Conservation (phyloP, 805 yeast genomes). For the Blastobotrys parvus region DNA sequence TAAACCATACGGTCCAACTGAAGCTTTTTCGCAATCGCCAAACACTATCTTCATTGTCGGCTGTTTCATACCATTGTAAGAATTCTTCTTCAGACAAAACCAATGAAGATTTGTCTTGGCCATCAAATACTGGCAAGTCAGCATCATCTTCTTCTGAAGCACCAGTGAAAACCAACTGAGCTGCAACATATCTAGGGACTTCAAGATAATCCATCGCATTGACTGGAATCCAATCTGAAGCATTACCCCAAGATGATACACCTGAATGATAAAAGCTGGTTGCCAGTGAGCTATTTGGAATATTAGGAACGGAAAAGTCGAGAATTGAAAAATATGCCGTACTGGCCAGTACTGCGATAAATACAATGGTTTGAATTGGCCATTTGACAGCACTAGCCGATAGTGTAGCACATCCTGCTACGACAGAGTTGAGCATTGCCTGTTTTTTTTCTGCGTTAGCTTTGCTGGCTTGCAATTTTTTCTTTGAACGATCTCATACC, state of each 20-base stretch:
- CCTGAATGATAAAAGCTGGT: slow-evolving; percentile 18
- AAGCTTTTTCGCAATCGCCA: slow-evolving; percentile 24
- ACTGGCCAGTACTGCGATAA: slow-evolving; percentile 67
- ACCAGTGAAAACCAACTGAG: slow-evolving; percentile 19
- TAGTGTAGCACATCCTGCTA: too few relatives aligned
- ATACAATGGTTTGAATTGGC: slow-evolving; percentile 80
- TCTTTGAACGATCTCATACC: too few relatives aligned
- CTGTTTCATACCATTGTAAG: slow-evolving; percentile 1
- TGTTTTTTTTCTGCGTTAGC: too few relatives aligned
- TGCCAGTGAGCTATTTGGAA: slow-evolving; percentile 10
- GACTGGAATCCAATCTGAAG: slow-evolving; percentile 9
- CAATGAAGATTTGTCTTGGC: background rate
- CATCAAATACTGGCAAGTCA: background rate
- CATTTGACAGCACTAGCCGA: slow-evolving; percentile 55
- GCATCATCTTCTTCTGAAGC: slow-evolving; percentile 8
- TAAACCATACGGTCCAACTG: slow-evolving; percentile 30
- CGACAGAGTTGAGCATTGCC: too few relatives aligned
- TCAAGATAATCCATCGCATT: slow-evolving; percentile 5
- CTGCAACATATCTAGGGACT: slow-evolving; percentile 8
- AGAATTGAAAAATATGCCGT: slow-evolving; percentile 63
- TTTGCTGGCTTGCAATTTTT: too few relatives aligned
- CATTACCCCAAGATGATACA: background rate
- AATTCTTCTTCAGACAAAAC: slow-evolving; percentile 18
- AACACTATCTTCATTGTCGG: background rate
- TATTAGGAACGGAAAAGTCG: slow-evolving; percentile 30